phyloP scores from a whole-genome alignment of 2,329 filamentous ascomycete species.

The Cercospora nicotianae region DNA sequence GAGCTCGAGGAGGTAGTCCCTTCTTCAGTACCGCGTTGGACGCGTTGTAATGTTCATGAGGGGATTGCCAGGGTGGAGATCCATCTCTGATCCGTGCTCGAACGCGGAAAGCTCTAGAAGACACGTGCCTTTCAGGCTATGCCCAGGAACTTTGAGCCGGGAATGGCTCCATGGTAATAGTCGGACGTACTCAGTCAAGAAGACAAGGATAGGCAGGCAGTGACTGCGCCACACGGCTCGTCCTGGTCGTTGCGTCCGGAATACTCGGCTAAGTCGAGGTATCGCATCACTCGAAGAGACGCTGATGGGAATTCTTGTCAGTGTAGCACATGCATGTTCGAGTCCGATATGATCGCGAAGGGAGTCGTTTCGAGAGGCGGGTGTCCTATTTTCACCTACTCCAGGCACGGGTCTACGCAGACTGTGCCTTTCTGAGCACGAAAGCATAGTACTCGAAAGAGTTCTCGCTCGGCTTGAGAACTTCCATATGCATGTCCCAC shows the following conservation, averaged over 20 bases:
- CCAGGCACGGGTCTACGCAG: neutral
- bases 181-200: neutral
- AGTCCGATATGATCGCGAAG: neutral
- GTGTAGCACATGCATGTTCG: neutral
- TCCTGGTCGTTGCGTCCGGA: neutral
- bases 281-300: neutral
- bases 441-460: conserved; percentile 55
- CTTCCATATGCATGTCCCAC: conserved; percentile 50
- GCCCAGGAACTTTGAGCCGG: neutral
- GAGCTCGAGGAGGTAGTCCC: neutral
- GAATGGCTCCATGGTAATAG: neutral
- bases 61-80: neutral
- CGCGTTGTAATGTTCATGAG: neutral
- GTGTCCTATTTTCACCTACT: neutral
- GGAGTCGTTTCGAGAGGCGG: neutral
- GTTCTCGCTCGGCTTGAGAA: conserved; percentile 40
- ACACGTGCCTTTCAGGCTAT: neutral
- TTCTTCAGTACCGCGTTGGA: neutral
- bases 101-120: neutral
- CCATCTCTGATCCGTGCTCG: neutral
- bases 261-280: neutral
- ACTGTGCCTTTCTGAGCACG: conserved; percentile 40
- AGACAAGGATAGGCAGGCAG: neutral
- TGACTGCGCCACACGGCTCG: neutral
- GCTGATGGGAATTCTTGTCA: neutral